These are phyloP conservation scores for Ceratocystis destructans DNA, from an alignment of 2,329 filamentous ascomycete species.

Conservation along the genomic window DNA sequence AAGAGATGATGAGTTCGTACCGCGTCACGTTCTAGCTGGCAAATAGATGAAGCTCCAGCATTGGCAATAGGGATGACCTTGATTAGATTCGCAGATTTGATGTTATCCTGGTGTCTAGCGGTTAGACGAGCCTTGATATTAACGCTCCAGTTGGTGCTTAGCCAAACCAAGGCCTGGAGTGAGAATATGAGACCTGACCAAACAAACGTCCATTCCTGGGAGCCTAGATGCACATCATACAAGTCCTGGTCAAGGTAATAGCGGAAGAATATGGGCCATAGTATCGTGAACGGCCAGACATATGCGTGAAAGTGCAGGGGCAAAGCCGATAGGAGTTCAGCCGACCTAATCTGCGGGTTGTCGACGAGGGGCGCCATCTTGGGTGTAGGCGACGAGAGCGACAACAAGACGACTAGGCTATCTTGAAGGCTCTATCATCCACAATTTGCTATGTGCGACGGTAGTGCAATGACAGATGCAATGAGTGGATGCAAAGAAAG, in stretches of 20 bases:
- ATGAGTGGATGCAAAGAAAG: neutral
- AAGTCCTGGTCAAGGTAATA: constrained; percentile 71
- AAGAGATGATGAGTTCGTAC: constrained; percentile 27
- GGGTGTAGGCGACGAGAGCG: neutral
- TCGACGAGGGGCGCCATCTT: constrained; percentile 72
- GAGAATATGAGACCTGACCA: constrained; percentile 83
- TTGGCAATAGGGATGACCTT: constrained; percentile 86
- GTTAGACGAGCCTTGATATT: constrained; percentile 73
- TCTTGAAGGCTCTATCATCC: neutral
- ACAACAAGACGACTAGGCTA: neutral
- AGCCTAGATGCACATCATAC: constrained; percentile 83
- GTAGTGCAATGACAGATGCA: neutral
- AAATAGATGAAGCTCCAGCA: constrained; percentile 80
- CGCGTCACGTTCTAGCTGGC: constrained; percentile 62
- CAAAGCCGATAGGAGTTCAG: constrained; percentile 78
- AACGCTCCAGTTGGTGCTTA: constrained; percentile 97
- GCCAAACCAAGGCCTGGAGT: constrained; percentile 75
- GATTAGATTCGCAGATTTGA: constrained; percentile 70
- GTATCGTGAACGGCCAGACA: constrained; percentile 78
- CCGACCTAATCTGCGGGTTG: constrained; percentile 75
- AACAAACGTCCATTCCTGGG: constrained; percentile 96
- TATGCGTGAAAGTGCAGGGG: constrained; percentile 73
- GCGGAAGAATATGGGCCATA: constrained; percentile 85
- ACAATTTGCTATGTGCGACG: neutral
- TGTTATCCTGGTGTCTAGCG: constrained; percentile 51